phyloP scores from a whole-genome alignment of 73 alveolate species.

The Effrenium voratum region DNA sequence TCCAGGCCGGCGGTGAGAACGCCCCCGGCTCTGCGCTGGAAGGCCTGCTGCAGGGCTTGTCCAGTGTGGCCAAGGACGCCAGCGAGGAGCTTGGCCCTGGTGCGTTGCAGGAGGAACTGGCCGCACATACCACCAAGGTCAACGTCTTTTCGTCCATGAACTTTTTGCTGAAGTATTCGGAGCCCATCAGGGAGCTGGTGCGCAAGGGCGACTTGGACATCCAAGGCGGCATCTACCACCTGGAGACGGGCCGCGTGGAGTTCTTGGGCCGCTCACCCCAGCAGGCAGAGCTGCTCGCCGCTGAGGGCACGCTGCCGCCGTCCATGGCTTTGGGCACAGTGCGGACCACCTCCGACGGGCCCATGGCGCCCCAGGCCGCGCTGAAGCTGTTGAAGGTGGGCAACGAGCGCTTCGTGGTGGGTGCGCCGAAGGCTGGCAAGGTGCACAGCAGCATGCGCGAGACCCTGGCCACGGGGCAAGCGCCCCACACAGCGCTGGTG shows the following conservation, averaged over 20 bases:
- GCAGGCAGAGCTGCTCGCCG: conserved; percentile 39
- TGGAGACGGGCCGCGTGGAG: conserved; percentile 50
- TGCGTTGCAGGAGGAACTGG: conserved; percentile 1
- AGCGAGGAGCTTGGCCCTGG: conserved; percentile 53
- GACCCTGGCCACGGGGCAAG: conserved; percentile 67
- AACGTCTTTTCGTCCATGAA: conserved; percentile 45
- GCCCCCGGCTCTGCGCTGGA: conserved; percentile 68
- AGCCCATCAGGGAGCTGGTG: conserved; percentile 57
- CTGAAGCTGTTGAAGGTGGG: conserved; percentile 36
- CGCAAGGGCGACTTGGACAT: conserved; percentile 73
- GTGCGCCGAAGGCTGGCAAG: conserved; percentile 62
- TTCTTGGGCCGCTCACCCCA: conserved; percentile 56
- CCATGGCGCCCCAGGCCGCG: conserved; percentile 34
- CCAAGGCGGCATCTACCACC: conserved; percentile 76
- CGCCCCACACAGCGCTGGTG: conserved; percentile 64
- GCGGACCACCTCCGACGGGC: conserved; percentile 47
- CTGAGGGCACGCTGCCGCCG: conserved; percentile 34
- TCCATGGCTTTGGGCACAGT: conserved; percentile 8
- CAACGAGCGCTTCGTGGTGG: conserved; percentile 51
- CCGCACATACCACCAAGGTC: conserved; percentile 58
- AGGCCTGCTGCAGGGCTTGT: conserved; percentile 73
- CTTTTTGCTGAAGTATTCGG: conserved; percentile 37
- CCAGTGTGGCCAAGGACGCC: conserved; percentile 37
- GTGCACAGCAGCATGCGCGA: conserved; percentile 50
- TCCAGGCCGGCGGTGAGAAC: background rate